Evolutionary conservation across 768 basidiomycete species (phyloP), one percentile per base, ranked within the genome.

Genomic region (Lentinus brumalis): DNA sequence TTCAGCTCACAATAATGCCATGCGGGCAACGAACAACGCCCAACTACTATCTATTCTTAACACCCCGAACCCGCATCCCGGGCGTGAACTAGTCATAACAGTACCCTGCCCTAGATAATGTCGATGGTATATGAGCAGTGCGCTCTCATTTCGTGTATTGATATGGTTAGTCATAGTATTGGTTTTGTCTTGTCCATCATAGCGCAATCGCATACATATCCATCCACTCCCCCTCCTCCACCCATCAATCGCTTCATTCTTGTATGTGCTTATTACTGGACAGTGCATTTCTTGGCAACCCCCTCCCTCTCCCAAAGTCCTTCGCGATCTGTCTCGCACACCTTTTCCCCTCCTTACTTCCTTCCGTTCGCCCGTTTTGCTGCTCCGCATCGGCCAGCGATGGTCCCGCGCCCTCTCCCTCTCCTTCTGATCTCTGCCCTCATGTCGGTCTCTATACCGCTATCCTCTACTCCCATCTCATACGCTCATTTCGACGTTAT

Each of bases 31-130:
- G 26, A 69, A 67, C 64, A 69, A 69, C 60, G 66, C 67, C 44
- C 66, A 69, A 52, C 64, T 72, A 41, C 67, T 72, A 41, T 70
- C 71, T 62, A 70, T 72, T 30, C 65, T 72, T 57, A 72, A 70
- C 66, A 56, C 69, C 5, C 67, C 69, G 44, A 66, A 58, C 59
- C 56, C 49, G 58, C 52, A 44, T 66, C 61, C 29, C 67, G 68
- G 59, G 56, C 64, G 52, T 63, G 57, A 63, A 49, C 54, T 63
- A 63, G 62, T 63, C 62, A 51, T 56, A 56, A 38, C 58, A 49
- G 40, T 66, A 57, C 56, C 35, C 35, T 42, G 35, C 38, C 51
- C 61, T 62, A 66, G 64, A 62, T 66, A 63, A 61, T 66, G 54
- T 68, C 50, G 57, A 61, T 50, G 58, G 50, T 59, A 59, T 51